Base-by-base conservation (phyloP, 352 stramenopile species). In the Globisporangium mamillatum region DNA sequence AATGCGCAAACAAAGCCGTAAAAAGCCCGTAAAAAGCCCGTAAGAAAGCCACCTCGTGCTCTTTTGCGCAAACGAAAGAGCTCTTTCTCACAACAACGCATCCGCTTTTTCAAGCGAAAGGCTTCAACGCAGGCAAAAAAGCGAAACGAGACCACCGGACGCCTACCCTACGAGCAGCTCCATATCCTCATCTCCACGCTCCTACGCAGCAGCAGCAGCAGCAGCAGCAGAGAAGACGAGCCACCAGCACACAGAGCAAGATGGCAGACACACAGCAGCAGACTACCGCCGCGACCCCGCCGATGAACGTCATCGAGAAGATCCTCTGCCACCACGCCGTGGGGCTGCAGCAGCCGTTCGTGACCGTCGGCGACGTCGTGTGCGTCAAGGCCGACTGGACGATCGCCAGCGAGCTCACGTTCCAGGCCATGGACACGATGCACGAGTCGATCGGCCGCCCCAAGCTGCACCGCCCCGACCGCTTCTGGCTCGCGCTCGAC, bases 251-350 rank as follows among this genome's bases (percentile, higher is more conserved):
- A 65, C 20, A 46, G 0, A 65, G n/a, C 10, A 25, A 20, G 7
- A 68, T 68, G 63, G 22, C 34, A 3, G 50, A 53, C 22, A 62
- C 63, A 66, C 38, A 57, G n/a, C 60, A 66, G 62, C 48, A 68
- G 54, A 34, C 38, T 20, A 48, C 27, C 9, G 18, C 2, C 16
- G 20, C 29, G 1, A 60, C 53, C 29, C 77, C 75, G 68, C 81
- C 80, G 20, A 93, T 93, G 85, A 93, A 93, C 75, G 85, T 91
- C 55, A 92, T 93, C 73, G 86, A 94, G 68, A 94, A 94, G 81
- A 92, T 92, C 75, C 68, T 94, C 64, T 92, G 81, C 75, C 80
- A 89, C 72, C 80, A 89, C 70, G 80, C 80, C 18, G 80, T 89
- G 48, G 80, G 80, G 16, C 76, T 92, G 34, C 55, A 61, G 16